Conservation (phyloP, 306 rosid genomes). For the Phaseolus lunatus region DNA sequence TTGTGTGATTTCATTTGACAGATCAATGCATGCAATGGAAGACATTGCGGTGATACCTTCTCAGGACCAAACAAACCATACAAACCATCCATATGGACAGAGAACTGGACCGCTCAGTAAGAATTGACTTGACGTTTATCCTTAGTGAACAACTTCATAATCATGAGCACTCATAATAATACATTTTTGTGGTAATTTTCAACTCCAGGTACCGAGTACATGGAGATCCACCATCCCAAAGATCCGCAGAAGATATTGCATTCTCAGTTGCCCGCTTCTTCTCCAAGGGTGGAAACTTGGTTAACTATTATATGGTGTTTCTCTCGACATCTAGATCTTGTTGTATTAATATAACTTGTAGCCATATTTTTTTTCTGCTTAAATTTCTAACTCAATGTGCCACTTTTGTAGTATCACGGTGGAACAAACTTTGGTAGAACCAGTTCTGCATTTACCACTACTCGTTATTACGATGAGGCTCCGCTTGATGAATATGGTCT, state of each 20-base stretch:
- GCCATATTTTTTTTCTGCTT: not conserved
- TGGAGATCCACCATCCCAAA: conserved; percentile 80
- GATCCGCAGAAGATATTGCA: conserved; percentile 94
- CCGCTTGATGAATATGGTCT: conserved; percentile 93
- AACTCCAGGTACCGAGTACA: conserved; percentile 70
- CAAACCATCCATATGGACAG: conserved; percentile 92
- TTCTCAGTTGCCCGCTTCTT: conserved; percentile 83
- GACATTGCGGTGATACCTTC: conserved; percentile 95
- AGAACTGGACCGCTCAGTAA: conserved; percentile 98
- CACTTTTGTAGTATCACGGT: conserved; percentile 82
- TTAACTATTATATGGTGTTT: conserved; percentile 90
- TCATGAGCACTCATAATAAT: not conserved
- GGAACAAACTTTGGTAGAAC: conserved; percentile 94
- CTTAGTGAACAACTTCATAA: not conserved
- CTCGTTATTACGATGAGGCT: conserved; percentile 91
- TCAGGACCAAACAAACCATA: conserved; percentile 86
- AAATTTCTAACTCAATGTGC: not conserved
- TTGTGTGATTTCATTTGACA: too few relatives aligned
- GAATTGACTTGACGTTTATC: conserved; percentile 18
- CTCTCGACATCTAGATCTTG: not conserved
- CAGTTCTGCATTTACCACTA: conserved; percentile 68
- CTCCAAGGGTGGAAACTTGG: conserved; percentile 74
- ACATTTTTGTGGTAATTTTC: conserved; percentile 26
- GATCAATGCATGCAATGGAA: conserved; percentile 93
- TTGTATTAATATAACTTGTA: not conserved